Evolutionary conservation across 2,329 filamentous ascomycete species (phyloP), one percentile per base, ranked within the genome.

Genomic region (Alternaria infectoria): DNA sequence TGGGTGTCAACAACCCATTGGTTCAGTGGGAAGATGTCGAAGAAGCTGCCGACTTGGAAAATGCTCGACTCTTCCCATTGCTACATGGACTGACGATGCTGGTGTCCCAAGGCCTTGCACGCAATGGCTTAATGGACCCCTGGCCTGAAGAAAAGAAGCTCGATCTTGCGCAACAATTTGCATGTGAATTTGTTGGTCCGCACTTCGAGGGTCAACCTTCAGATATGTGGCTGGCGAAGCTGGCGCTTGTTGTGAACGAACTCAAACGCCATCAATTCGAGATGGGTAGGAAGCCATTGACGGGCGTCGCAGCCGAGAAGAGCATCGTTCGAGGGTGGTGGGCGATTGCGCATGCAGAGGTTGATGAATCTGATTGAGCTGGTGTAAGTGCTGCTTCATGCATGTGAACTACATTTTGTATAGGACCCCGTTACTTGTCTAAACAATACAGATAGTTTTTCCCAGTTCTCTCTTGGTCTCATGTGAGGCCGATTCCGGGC

Each of bases 191-290:
- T n/a, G 12, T 43, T 17, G 44, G 32, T 19, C 23, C 45, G n/a
- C 58, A 50, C 44, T 56, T 56, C 21, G 51, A 60, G 44, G 28
- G 50, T 11, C 19, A 15, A 15, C 51, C 50, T 9, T 46, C 44
- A 11, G 28, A 56, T n/a, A 7, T 26, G 45, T 60, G 51, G 51
- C 49, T 60, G 50, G 19, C 8, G 7, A 60, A 60, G 44, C 30
- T 60, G 23, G 51, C 44, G n/a, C 23, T 44, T 9, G 43, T 60
- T 23, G 51, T 50, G 11, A 32, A 55, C 30, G 44, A 60, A 44
- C 44, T 60, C 6, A 56, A 56, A 32, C 30, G 52, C 15, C 44
- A 60, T 49, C 58, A 44, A 26, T 56, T 60, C 28, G 58, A 60
- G 51, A 60, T 50, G 51, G 51, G 44, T 49, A 54, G 49, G 50